These are phyloP conservation scores for Porodaedalea pini DNA, from an alignment of 1,284 basidiomycete genomes.

Conservation along the genomic window DNA sequence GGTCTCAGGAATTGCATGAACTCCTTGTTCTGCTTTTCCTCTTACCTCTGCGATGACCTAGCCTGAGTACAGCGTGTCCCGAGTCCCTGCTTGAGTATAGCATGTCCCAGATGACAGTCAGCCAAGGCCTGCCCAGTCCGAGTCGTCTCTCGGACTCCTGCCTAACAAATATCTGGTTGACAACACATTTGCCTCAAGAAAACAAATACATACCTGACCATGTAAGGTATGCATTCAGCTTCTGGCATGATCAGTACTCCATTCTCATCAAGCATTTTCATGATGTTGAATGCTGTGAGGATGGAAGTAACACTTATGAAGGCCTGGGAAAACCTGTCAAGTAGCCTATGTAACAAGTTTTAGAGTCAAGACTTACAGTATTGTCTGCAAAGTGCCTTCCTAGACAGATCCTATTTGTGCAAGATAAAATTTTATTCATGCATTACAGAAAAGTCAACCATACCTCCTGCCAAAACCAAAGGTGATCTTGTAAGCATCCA, in stretches of 20 bases:
- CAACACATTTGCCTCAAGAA: no score
- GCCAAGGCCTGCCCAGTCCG: no score
- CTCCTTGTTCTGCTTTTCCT: no score
- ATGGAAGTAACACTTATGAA: conserved; percentile 12
- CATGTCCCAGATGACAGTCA: no score
- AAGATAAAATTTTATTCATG: not conserved
- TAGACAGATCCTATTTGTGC: conserved; percentile 19
- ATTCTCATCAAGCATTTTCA: conserved; percentile 10
- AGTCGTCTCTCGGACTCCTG: no score
- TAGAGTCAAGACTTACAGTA: not conserved
- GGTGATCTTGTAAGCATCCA: conserved; percentile 9
- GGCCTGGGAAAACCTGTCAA: not conserved
- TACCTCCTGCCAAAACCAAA: conserved; percentile 19
- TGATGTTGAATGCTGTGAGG: conserved; percentile 15
- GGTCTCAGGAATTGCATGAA: no score
- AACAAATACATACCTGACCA: conserved; percentile 4
- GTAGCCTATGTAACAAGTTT: not conserved
- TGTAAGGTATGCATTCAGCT: not conserved
- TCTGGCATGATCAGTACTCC: conserved; percentile 9
- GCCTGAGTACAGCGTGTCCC: no score
- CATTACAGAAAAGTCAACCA: not conserved
- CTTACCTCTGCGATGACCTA: no score
- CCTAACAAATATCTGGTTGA: no score
- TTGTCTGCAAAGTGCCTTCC: conserved; percentile 15
- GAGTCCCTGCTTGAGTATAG: no score